phyloP scores from a whole-genome alignment of 1,284 basidiomycete species.

The Cutaneotrichosporon cutaneum region DNA sequence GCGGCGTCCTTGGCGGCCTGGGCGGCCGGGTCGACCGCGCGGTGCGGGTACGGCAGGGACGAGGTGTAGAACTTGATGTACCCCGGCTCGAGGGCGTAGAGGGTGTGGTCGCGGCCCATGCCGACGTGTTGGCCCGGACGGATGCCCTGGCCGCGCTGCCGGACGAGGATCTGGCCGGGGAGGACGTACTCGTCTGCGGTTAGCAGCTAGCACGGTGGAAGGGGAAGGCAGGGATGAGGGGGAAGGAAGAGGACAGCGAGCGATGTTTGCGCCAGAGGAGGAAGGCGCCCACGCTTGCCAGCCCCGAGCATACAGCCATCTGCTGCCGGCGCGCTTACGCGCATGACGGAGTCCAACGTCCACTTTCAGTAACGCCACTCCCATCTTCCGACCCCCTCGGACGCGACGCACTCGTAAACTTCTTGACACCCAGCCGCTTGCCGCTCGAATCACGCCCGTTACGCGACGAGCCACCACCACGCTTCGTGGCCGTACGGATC shows the following conservation, averaged over 20 bases:
- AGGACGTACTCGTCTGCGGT: conserved; percentile 75
- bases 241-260: not conserved
- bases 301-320: too few species aligned
- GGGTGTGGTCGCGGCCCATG: conserved; percentile 86
- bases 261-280: too few species aligned
- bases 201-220: not conserved
- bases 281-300: too few species aligned
- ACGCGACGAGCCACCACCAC: conserved; percentile 84
- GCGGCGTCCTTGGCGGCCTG: conserved; percentile 18
- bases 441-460: conserved; percentile 89
- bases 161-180: conserved; percentile 88
- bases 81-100: conserved; percentile 82
- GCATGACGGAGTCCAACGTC: too few species aligned
- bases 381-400: too few species aligned
- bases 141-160: conserved; percentile 84
- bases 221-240: not conserved
- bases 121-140: conserved; percentile 89
- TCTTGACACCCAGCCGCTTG: conserved; percentile 86
- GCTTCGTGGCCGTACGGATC: conserved; percentile 87
- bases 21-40: conserved; percentile 45
- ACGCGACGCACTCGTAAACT: conserved; percentile 81
- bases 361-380: too few species aligned
- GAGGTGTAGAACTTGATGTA: conserved; percentile 81
- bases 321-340: too few species aligned
- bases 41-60: conserved; percentile 46